A percentile compares a stretch with the other conserved stretches of the same genome.
These are phyloP conservation scores for Colletotrichum lini DNA, from an alignment of 2,329 filamentous ascomycete species.

Conservation along the genomic window DNA sequence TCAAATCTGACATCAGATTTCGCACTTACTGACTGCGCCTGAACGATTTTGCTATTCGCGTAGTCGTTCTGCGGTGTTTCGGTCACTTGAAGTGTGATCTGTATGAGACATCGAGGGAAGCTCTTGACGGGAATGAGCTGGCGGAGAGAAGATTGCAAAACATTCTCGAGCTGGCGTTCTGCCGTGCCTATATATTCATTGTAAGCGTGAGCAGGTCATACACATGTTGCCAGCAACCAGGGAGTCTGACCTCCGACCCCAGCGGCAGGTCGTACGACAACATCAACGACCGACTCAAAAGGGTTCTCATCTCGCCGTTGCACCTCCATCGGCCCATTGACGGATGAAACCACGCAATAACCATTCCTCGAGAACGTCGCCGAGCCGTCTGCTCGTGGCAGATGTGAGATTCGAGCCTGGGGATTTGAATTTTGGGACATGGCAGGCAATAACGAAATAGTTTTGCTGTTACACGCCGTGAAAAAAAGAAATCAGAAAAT, in stretches of 20 bases:
- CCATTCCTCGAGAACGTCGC: conserved; percentile 82
- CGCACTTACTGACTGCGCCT: conserved; percentile 71
- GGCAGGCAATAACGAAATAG: not conserved
- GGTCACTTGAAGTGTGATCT: conserved; percentile 84
- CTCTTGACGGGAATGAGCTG: conserved; percentile 82
- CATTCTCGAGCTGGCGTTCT: conserved; percentile 85
- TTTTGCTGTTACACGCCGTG: not conserved
- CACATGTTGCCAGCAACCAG: conserved; percentile 18
- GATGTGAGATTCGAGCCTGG: conserved; percentile 67
- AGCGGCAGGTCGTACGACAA: conserved; percentile 87
- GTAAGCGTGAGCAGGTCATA: conserved; percentile 42
- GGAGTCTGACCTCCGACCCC: conserved; percentile 81
- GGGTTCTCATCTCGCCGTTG: conserved; percentile 90
- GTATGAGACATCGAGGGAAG: conserved; percentile 83
- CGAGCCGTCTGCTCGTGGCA: conserved; percentile 84
- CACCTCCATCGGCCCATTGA: conserved; percentile 95
- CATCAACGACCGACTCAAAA: conserved; percentile 91
- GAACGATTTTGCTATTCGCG: conserved; percentile 71
- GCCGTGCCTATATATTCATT: conserved; percentile 69
- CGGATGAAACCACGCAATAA: conserved; percentile 86
- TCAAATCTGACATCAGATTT: not conserved
- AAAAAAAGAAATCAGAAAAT: not conserved
- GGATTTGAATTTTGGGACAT: conserved; percentile 56
- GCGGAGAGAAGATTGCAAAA: conserved; percentile 79
- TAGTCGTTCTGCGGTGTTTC: conserved; percentile 78